Evolutionary conservation across 176 grass and related monocot genomes (phyloP), one percentile per base, ranked within the genome.

Genomic region (Lolium multiflorum): DNA sequence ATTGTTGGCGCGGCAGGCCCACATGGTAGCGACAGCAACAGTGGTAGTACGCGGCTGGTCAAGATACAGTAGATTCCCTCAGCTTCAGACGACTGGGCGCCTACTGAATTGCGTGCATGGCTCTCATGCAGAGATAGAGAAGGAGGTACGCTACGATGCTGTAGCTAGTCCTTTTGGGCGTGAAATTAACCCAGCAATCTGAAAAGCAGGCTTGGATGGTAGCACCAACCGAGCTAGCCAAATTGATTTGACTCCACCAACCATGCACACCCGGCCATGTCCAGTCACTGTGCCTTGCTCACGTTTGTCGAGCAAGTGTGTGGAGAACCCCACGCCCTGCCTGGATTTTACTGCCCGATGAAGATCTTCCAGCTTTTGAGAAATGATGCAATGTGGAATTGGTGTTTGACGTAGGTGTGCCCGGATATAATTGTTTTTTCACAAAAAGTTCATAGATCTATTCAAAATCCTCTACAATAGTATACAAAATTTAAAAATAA

Each of bases 161-260:
- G 1, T 26, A 26, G 22, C 7, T 54, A 41, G 24, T 46, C 41
- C 18, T 70, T 81, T 64, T 24, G 6, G 81, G 77, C 11, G 56
- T 52, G 81, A 76, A 66, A 84, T 86, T 67, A 71, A 71, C 21
- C 76, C 48, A 76, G 69, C 76, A 75, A 81, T 84, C 81, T 84
- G 81, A 80, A 75, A 84, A 82, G 52, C 13, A 16, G 31, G 1
- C n/a, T 82, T 83, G 89, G 73, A 87, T 74, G 63, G 62, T 82
- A 59, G 47, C 47, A 76, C 68, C 20, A 76, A 24, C 12, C 8
- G 20, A 13, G 81, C 59, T 25, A 44, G 41, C 80, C 75, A 44
- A 81, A 82, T 85, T 91, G 90, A 91, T 85, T 85, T 82, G 77
- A 69, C 62, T 63, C 86, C 86, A 91, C 89, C 89, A 87, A 87